Base-by-base conservation (phyloP, 202 grass and related monocot species). In the Cymbopogon flexuosus region DNA sequence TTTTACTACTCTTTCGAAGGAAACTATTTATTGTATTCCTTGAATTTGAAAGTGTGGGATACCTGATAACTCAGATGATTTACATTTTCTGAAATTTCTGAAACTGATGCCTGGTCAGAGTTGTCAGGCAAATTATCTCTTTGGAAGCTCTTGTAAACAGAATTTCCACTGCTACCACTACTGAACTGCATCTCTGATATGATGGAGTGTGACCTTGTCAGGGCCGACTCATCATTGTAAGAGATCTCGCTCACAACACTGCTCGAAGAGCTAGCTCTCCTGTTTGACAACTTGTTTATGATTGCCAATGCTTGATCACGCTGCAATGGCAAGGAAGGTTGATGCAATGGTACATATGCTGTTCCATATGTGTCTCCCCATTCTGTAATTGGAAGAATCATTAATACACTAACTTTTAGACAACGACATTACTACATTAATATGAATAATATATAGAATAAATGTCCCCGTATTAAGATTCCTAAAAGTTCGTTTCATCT, bases 71-170 rank as follows among this genome's bases (percentile, higher is more conserved):
- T 31, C 40, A 84, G 69, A 73, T 72, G 57, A 30, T 84, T 73
- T 39, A 72, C 67, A 67, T 80, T 86, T 80, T 78, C 82, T 74
- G 79, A 68, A 61, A 52, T 79, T 67, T 87, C 78, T 62, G 86
- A 87, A 83, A 77, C 72, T 75, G 86, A 83, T 52, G 61, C 69
- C 45, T 73, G 70, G 6, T 89, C 81, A 84, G 81, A 76, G 49
- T 51, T 61, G 33, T 81, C 65, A 21, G 49, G 65, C 19, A 67
- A 80, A 42, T 79, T 81, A 54, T 93, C 87, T 56, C 87, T 76
- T 43, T 81, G 46, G 72, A 82, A 85, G 75, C 92, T 93, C 89
- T 29, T 98, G 68, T 85, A 78, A 74, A 81, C 79, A 47, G 87
- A 87, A 62, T 83, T 75, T 19, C 79, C 74, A 70, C 79, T 83